Evolutionary conservation across 345 rosid species (phyloP).

Genomic region (Linum trigynum): DNA sequence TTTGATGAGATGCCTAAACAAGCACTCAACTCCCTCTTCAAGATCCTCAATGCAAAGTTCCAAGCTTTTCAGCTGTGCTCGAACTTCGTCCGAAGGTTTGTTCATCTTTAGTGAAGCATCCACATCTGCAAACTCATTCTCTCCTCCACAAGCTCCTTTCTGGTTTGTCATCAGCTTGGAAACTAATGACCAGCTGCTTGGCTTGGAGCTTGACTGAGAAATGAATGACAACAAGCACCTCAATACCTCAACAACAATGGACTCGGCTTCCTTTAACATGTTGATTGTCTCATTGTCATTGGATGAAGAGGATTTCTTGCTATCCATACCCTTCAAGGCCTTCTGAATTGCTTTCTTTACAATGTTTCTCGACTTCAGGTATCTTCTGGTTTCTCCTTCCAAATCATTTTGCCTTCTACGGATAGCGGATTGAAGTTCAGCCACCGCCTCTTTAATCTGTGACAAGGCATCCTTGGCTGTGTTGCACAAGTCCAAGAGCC

Average conservation of each 20-base stretch:
- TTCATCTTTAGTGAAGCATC: constrained; percentile 19
- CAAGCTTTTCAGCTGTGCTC: constrained; percentile 16
- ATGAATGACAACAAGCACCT: constrained; percentile 32
- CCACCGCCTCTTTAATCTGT: constrained; percentile 16
- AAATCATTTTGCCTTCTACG: constrained; percentile 10
- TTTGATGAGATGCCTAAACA: constrained; percentile 34
- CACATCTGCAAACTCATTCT: constrained; percentile 25
- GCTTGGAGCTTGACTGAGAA: constrained; percentile 22
- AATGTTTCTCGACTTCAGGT: constrained; percentile 34
- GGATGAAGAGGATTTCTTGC: constrained; percentile 2
- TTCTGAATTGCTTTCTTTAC: constrained; percentile 34
- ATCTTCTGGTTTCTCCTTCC: constrained; percentile 24
- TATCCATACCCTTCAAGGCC: constrained; percentile 23
- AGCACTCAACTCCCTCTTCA: constrained; percentile 34
- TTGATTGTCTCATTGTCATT: constrained; percentile 2
- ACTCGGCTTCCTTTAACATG: constrained; percentile 28
- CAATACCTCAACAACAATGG: constrained; percentile 15
- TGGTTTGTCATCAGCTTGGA: constrained; percentile 29
- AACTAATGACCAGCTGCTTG: constrained; percentile 25
- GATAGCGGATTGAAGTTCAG: constrained; percentile 23
- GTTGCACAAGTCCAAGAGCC: constrained; percentile 18
- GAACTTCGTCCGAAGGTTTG: constrained; percentile 13
- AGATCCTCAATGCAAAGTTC: constrained; percentile 39
- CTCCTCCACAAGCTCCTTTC: constrained; percentile 9
- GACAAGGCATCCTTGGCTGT: constrained; percentile 18